Evolutionary conservation across 495 filamentous ascomycete species (phyloP), one percentile per base, ranked within the genome.

Genomic region (Elasticomyces elasticus): DNA sequence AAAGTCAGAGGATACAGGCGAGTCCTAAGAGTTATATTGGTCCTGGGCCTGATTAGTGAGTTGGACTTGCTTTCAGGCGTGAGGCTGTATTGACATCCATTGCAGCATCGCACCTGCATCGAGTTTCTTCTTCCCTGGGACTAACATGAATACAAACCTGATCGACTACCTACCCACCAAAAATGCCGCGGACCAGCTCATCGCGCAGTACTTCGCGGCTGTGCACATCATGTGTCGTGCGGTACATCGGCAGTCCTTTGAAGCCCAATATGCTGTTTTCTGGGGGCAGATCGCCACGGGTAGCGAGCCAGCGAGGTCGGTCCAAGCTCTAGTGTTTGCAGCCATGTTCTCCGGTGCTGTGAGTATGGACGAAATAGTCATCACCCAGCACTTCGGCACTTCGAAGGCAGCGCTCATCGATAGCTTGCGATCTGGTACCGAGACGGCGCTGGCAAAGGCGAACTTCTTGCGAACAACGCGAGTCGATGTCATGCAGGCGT

Each of bases 391-490:
- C 19, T 79, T 77, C 51, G 75, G 72, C 10, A 74, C 72, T 20
- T 43, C 71, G 4, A 83, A 81, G 62, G 54, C 66, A 15, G 65
- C 68, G 17, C 68, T 82, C 61, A 68, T 84, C 6, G 71, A 79
- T 22, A 76, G 74, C 44, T 77, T 86, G 55, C 81, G 78, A 60
- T 64, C 80, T 35, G 81, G 76, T 0, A 77, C 80, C 5, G 85
- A 87, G 69, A 72, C 72, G 2, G 77, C 82, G 23, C 70, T 89
- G 22, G 71, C 72, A 51, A 78, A 79, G 56, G 83, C 84, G 4
- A 78, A 81, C 62, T 85, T 87, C 52, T 63, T 87, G 47, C 72
- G 81, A 12, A 86, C 83, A 13, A 84, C 82, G 3, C 81, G 79
- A 54, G 66, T 84, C 10, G 81, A 86, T 68, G 85, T 82, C 0